Percentiles rank a stretch among this genome's conserved stretches.
Conservation (phyloP, 352 stramenopile genomes). For the Phytophthora sansomeana region DNA sequence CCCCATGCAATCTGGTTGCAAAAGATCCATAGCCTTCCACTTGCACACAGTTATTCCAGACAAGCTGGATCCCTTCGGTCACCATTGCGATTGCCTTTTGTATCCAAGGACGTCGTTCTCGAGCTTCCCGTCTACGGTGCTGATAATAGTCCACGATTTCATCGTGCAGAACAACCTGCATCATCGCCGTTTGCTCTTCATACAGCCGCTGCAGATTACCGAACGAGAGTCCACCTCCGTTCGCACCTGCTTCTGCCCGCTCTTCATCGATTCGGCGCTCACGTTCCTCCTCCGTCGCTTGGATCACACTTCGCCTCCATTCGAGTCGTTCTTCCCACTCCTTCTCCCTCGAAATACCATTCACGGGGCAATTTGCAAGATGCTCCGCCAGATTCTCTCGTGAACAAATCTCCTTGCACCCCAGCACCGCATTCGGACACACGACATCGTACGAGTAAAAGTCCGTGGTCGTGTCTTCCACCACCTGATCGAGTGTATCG, state of each 20-base stretch:
- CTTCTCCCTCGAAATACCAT: conserved; percentile 76
- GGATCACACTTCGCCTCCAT: conserved; percentile 68
- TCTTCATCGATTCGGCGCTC: conserved; percentile 73
- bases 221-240: conserved; percentile 54
- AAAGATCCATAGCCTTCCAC: conserved; percentile 85
- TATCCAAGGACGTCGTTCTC: conserved; percentile 48
- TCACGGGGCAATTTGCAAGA: conserved; percentile 69
- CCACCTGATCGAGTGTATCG: conserved; percentile 71
- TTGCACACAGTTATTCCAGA: conserved; percentile 56
- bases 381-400: conserved; percentile 75
- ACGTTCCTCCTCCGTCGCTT: conserved; percentile 79
- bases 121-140: conserved; percentile 52
- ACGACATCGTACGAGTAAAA: conserved; percentile 88
- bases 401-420: conserved; percentile 82
- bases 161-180: conserved; percentile 82
- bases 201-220: conserved; percentile 80
- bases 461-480: conserved; percentile 65
- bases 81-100: conserved; percentile 61
- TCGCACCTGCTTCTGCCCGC: conserved; percentile 35
- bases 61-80: conserved; percentile 45
- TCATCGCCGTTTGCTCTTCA: conserved; percentile 79
- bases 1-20: conserved; percentile 67
- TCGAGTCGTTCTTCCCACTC: conserved; percentile 82
- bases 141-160: conserved; percentile 75
- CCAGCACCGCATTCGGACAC: conserved; percentile 83